Percentiles rank a stretch among this genome's conserved stretches.
phyloP scores from a whole-genome alignment of 2,329 filamentous ascomycete genomes.

The Hymenoscyphus linearis region DNA sequence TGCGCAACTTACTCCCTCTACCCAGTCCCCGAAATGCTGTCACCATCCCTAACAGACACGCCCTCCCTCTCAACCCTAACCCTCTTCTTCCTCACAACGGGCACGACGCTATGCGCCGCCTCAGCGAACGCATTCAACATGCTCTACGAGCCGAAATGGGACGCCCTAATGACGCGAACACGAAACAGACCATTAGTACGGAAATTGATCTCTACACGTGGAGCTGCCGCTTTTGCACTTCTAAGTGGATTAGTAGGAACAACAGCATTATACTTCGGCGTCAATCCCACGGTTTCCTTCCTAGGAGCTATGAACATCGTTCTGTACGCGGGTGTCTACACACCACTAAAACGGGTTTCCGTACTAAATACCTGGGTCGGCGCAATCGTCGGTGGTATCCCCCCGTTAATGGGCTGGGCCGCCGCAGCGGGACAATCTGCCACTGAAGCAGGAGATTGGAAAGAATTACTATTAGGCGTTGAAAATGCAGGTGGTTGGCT shows the following conservation, averaged over 20 bases:
- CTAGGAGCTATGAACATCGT: conserved; percentile 80
- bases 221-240: conserved; percentile 75
- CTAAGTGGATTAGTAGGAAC: conserved; percentile 64
- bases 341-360: conserved; percentile 81
- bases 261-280: conserved; percentile 74
- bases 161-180: conserved; percentile 91
- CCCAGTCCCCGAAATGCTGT: conserved; percentile 81
- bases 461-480: conserved; percentile 69
- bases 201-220: conserved; percentile 64
- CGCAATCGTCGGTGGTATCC: conserved; percentile 86
- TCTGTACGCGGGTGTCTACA: conserved; percentile 89
- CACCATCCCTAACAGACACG: conserved; percentile 55
- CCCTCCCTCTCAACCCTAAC: conserved; percentile 88
- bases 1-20: conserved; percentile 91
- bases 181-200: conserved; percentile 85
- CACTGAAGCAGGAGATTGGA: conserved; percentile 68
- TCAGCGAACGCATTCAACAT: conserved; percentile 95
- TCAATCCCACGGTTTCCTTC: conserved; percentile 87
- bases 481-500: conserved; percentile 78
- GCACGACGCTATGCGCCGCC: conserved; percentile 83
- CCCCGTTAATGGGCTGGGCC: conserved; percentile 96
- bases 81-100: conserved; percentile 83
- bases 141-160: conserved; percentile 87
- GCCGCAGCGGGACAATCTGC: conserved; percentile 87
- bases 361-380: conserved; percentile 93